These are phyloP conservation scores for Tetracladium marchalianum DNA, from an alignment of 495 filamentous ascomycete genomes.

Conservation along the genomic window DNA sequence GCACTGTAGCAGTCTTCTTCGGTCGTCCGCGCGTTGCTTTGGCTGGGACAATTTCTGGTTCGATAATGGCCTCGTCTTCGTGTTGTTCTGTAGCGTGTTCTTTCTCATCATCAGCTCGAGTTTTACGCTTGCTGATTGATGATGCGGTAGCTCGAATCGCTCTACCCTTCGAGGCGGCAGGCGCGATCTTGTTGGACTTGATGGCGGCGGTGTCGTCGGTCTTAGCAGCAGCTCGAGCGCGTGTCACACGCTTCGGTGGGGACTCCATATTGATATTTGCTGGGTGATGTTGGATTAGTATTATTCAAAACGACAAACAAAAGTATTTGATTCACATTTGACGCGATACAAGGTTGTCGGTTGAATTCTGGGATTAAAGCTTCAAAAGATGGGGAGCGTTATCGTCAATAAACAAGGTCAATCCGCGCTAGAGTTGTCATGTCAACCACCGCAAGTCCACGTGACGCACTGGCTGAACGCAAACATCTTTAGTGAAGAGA, in stretches of 20 bases:
- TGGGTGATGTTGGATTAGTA: background rate
- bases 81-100: slow-evolving; percentile 29
- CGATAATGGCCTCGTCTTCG: slow-evolving; percentile 26
- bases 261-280: slow-evolving; percentile 34
- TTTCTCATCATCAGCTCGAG: slow-evolving; percentile 31
- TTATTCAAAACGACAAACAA: too few species aligned
- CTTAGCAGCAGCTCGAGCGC: slow-evolving; percentile 45
- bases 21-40: slow-evolving; percentile 28
- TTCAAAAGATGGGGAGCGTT: too few species aligned
- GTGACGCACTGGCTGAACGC: too few species aligned
- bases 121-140: slow-evolving; percentile 33
- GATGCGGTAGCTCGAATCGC: slow-evolving; percentile 20
- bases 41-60: slow-evolving; percentile 26
- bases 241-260: slow-evolving; percentile 49
- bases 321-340: too few species aligned
- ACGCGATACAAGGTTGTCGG: too few species aligned
- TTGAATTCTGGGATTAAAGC: too few species aligned
- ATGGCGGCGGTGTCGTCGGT: slow-evolving; percentile 18
- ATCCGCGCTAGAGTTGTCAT: too few species aligned
- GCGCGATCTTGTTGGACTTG: slow-evolving; percentile 23
- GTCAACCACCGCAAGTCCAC: too few species aligned
- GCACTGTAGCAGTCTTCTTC: slow-evolving; percentile 27
- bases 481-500: too few species aligned
- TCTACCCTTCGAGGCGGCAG: slow-evolving; percentile 30
- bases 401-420: too few species aligned